phyloP scores from a whole-genome alignment of 179 eudicot species.

The Drosera spatulata region DNA sequence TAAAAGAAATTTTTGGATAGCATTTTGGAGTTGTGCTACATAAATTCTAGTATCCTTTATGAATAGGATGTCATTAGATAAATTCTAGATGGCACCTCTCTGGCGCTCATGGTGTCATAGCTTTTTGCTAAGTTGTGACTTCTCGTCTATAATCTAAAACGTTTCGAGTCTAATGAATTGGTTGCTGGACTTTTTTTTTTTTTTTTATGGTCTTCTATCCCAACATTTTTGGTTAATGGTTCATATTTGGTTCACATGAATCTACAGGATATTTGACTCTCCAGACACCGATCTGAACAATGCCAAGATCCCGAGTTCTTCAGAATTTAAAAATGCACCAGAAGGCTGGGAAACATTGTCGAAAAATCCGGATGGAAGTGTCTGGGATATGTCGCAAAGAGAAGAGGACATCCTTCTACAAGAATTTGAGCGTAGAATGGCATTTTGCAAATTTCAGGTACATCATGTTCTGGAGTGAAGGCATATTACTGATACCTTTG shows the following conservation, averaged over 20 bases:
- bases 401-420: slow-evolving; percentile 93
- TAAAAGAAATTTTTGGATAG: no score
- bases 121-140: no score
- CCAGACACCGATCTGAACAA: slow-evolving; percentile 34
- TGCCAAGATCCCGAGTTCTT: slow-evolving; percentile 33
- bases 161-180: no score
- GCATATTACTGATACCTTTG: no score
- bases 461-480: not conserved
- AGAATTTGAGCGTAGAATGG: slow-evolving; percentile 94
- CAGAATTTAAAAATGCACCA: slow-evolving; percentile 76
- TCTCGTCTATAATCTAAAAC: no score
- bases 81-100: no score
- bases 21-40: no score
- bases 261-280: slow-evolving; percentile 80
- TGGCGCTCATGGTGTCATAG: no score
- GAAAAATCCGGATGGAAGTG: slow-evolving; percentile 66
- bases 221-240: not conserved
- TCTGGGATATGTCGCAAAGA: slow-evolving; percentile 97
- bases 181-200: no score
- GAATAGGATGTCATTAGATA: no score
- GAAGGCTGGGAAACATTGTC: slow-evolving; percentile 96
- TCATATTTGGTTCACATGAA: not conserved
- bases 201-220: no score
- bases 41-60: no score
- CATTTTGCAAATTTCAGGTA: slow-evolving; percentile 92